Evolutionary conservation across 2,329 filamentous ascomycete species (phyloP).

Genomic region (Capronia coronata): DNA sequence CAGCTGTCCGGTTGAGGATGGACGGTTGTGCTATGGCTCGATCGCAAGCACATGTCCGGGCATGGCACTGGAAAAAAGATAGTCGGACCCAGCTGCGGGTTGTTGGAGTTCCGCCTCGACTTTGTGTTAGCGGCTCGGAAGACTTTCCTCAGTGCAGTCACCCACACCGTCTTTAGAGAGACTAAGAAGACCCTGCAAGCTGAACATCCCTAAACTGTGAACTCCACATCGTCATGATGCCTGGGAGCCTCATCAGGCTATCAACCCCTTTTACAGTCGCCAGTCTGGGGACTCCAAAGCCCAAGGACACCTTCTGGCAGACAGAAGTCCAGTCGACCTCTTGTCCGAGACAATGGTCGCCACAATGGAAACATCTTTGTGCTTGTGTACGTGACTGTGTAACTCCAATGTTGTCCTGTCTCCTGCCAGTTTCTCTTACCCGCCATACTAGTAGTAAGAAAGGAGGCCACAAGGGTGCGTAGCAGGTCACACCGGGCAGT

Average conservation of each 20-base stretch:
- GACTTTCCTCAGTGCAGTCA: background rate
- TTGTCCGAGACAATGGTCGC: background rate
- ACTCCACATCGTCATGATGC: too few relatives aligned
- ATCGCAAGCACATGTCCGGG: slow-evolving; percentile 1
- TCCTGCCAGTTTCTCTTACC: too few relatives aligned
- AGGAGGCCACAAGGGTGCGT: background rate
- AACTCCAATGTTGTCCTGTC: background rate
- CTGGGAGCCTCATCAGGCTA: background rate
- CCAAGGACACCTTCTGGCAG: too few relatives aligned
- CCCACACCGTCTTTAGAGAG: background rate
- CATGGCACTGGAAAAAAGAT: background rate
- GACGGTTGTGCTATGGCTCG: background rate
- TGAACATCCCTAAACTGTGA: too few relatives aligned
- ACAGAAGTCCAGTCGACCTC: background rate
- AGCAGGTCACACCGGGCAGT: background rate
- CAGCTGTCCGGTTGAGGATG: background rate
- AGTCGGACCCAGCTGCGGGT: background rate
- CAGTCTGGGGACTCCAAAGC: background rate
- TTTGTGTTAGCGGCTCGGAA: background rate
- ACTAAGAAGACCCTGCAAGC: too few relatives aligned
- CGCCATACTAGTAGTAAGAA: background rate
- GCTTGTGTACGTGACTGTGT: background rate
- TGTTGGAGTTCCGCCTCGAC: background rate
- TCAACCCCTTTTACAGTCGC: background rate
- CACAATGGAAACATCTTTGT: background rate